Conservation (phyloP, 768 basidiomycete genomes). For the Neoboletus brunneissimus region DNA sequence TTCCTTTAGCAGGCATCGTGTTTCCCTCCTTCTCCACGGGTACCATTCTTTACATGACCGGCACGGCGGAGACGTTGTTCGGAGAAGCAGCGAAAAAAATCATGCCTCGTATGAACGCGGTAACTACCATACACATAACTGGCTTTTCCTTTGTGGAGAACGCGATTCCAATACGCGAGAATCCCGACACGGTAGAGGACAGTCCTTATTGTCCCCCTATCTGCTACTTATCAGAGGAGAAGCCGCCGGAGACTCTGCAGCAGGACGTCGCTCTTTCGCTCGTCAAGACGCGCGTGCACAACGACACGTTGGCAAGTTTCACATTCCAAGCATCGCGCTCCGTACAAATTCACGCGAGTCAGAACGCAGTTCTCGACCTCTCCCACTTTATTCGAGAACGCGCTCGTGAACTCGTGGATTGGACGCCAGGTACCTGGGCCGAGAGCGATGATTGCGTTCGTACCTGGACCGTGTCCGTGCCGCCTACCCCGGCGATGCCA, state of each 20-base stretch:
- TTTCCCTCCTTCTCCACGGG: constrained; percentile 54
- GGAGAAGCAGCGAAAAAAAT: constrained; percentile 45
- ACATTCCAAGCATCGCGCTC: constrained; percentile 41
- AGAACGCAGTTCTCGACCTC: constrained; percentile 56
- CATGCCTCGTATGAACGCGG: constrained; percentile 47
- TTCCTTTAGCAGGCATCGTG: constrained; percentile 55
- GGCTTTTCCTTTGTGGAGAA: constrained; percentile 52
- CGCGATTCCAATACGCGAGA: constrained; percentile 53
- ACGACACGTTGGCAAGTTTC: constrained; percentile 50
- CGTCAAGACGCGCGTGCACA: constrained; percentile 18
- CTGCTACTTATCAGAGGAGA: constrained; percentile 50
- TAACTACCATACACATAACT: constrained; percentile 49
- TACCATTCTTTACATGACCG: constrained; percentile 59
- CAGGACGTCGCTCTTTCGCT: constrained; percentile 30
- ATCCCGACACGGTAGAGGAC: constrained; percentile 22
- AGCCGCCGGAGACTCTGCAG: constrained; percentile 25
- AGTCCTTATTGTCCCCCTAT: constrained; percentile 63
- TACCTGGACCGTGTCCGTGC: constrained; percentile 58
- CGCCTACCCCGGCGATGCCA: constrained; percentile 12
- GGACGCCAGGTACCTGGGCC: constrained; percentile 36
- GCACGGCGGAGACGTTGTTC: constrained; percentile 49
- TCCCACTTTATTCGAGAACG: constrained; percentile 46
- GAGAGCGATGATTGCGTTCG: constrained; percentile 62
- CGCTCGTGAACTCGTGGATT: constrained; percentile 51
- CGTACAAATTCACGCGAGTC: constrained; percentile 37